Conservation (phyloP, 2,329 filamentous ascomycete species). For the Colletotrichum somersetense region DNA sequence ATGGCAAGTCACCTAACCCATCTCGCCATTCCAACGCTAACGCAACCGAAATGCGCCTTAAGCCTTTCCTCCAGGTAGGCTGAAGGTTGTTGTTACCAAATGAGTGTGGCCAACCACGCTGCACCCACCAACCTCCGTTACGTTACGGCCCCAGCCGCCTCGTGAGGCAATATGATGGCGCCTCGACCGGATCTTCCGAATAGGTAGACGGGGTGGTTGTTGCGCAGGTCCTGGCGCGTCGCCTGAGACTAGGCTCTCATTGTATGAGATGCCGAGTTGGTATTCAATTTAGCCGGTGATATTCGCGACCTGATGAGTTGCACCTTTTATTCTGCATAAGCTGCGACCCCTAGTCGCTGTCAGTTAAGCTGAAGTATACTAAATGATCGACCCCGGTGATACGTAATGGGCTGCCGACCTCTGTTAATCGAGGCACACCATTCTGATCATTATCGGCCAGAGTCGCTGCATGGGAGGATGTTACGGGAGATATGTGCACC, state of each 20-base stretch:
- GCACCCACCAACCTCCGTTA: neutral
- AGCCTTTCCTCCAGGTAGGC: conserved; percentile 2
- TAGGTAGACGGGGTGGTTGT: neutral
- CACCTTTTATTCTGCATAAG: neutral
- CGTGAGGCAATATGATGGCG: neutral
- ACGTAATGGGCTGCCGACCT: neutral
- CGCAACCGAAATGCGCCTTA: conserved; percentile 18
- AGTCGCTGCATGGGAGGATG: neutral
- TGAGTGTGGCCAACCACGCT: conserved; percentile 4
- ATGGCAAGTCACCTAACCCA: conserved; percentile 38
- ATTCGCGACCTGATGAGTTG: neutral
- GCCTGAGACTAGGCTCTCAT: neutral
- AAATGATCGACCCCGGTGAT: no score
- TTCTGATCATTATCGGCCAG: neutral
- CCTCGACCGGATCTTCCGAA: neutral
- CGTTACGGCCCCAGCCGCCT: neutral
- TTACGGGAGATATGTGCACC: neutral
- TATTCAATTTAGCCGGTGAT: neutral
- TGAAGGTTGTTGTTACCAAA: neutral
- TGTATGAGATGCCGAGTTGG: neutral
- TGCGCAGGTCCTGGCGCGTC: neutral
- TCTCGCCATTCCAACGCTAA: conserved; percentile 21
- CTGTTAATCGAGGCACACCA: neutral
- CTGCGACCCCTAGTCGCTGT: neutral
- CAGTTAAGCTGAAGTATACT: neutral